These are phyloP conservation scores for Botrytis medusae DNA, from an alignment of 2,329 filamentous ascomycete species.

Conservation along the genomic window DNA sequence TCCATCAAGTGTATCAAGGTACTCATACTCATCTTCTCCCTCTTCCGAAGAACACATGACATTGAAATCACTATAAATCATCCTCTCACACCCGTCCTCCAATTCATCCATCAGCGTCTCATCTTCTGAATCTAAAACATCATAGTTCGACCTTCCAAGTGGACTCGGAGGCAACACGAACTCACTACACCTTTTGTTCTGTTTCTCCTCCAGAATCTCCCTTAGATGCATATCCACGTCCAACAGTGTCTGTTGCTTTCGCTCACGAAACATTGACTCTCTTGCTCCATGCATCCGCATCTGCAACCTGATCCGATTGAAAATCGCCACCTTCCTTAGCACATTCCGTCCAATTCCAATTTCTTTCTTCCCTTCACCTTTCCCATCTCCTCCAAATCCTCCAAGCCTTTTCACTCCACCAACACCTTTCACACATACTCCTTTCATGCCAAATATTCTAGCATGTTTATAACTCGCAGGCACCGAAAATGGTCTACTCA, in stretches of 20 bases:
- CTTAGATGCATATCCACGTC: conserved; percentile 25
- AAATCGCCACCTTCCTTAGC: conserved; percentile 63
- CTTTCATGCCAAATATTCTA: conserved; percentile 62
- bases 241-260: conserved; percentile 11
- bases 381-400: background rate
- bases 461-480: conserved; percentile 54
- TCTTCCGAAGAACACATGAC: conserved; percentile 36
- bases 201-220: conserved; percentile 34
- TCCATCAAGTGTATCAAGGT: conserved; percentile 40
- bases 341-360: conserved; percentile 43
- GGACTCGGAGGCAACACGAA: conserved; percentile 37
- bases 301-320: conserved; percentile 58
- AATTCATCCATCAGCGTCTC: conserved; percentile 23
- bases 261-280: conserved; percentile 30
- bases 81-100: conserved; percentile 24
- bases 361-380: conserved; percentile 44
- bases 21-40: conserved; percentile 37
- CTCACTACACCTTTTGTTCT: conserved; percentile 35
- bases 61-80: conserved; percentile 40
- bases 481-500: conserved; percentile 67
- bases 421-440: conserved; percentile 42
- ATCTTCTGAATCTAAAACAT: conserved; percentile 40
- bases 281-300: conserved; percentile 44
- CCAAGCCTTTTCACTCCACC: conserved; percentile 36
- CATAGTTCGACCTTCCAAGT: conserved; percentile 40